Evolutionary conservation across 768 basidiomycete species (phyloP), one percentile per base, ranked within the genome.

Genomic region (Saitozyma sp.): DNA sequence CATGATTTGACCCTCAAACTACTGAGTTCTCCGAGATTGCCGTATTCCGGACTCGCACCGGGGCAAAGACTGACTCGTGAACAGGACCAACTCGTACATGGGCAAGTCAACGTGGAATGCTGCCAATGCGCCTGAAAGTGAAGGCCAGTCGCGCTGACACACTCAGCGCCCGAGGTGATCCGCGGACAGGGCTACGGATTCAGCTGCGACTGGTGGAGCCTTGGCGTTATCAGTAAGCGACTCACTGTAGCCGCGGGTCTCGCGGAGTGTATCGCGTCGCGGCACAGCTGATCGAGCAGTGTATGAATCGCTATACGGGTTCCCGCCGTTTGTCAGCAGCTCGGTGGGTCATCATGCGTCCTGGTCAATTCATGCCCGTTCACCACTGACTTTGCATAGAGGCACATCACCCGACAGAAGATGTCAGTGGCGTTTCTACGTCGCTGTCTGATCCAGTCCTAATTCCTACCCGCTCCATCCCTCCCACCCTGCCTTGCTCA

Each of bases 191-290:
- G 93, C 29, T 97, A 98, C 80, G 87, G 89, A 45, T 94, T 90
- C 80, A 90, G 89, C 42, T 95, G 92, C 77, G 95, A 98, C 76
- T 98, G 93, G 93, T 99, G 95, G 95, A 92, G 90, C 81, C 85
- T 97, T 51, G 94, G 93, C 11, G 89, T 96, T 58, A 97, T 99
- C 78, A 90, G 77, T 77, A 55, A 56, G 74, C 61, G 10, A 29
- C 16, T 13, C n/a, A 39, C 38, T 29, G 29, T 5, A 29, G 29
- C 29, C 29, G 29, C 29, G 29, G 29, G 5, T 29, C 29, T 29
- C 2, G 29, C 29, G 29, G 2, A 29, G 2, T 5, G 29, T 29
- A 29, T 29, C 29, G 29, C 29, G 29, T 29, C 29, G 13, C 45
- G 20, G 29, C 13, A 8, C 9, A 7, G 52, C 46, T 53, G 17